Conservation (phyloP, 2,329 filamentous ascomycete species). For the Sporothrix inflata region DNA sequence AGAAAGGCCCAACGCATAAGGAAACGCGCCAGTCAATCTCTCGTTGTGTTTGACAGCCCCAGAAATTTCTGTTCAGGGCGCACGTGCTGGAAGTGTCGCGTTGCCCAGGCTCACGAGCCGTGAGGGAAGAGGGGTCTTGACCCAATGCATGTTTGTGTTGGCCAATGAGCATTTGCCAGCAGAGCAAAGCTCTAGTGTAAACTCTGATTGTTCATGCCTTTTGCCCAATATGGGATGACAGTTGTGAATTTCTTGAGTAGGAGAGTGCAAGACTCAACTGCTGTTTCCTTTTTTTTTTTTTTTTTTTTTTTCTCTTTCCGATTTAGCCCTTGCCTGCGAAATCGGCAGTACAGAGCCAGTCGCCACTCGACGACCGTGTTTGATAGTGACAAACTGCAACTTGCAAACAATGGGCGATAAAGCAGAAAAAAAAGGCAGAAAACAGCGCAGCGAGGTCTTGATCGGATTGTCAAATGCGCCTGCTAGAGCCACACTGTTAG, state of each 20-base stretch:
- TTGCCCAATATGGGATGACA: neutral
- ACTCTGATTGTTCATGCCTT: neutral
- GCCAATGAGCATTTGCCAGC: slow-evolving; percentile 25
- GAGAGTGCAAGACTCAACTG: neutral
- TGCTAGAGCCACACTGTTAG: neutral
- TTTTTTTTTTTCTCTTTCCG: neutral
- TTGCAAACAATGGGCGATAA: neutral
- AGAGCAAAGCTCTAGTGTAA: slow-evolving; percentile 8
- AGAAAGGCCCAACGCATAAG: slow-evolving; percentile 5
- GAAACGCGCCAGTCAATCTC: neutral
- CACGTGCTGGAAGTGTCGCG: slow-evolving; percentile 8
- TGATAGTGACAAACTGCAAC: slow-evolving; percentile 21
- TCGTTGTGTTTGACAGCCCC: neutral
- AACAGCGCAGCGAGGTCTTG: neutral
- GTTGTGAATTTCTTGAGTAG: neutral
- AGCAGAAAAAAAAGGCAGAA: neutral
- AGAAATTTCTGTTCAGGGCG: slow-evolving; percentile 1
- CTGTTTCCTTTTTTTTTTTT: neutral
- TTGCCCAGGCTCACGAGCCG: neutral
- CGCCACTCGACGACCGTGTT: neutral
- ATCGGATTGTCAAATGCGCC: neutral
- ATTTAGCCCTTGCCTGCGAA: neutral
- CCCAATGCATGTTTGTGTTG: slow-evolving; percentile 23
- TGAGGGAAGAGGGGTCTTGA: neutral
- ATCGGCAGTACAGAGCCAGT: neutral